Evolutionary conservation across 2,329 filamentous ascomycete genomes (phyloP).

Genomic region (Exophiala calicioides): DNA sequence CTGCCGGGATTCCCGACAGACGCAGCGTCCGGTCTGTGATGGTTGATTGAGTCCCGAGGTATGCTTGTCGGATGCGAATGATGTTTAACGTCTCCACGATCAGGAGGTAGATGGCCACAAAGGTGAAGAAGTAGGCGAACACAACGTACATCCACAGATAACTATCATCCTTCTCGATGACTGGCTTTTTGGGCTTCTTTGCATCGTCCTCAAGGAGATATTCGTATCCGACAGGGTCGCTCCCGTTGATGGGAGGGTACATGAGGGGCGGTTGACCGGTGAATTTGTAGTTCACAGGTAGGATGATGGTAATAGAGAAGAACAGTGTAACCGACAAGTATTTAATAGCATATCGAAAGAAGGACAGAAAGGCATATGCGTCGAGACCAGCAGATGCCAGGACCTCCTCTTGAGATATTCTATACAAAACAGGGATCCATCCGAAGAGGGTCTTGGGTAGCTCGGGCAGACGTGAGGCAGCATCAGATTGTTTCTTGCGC

Average conservation of each 20-base stretch:
- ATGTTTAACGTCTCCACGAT: slow-evolving; percentile 80
- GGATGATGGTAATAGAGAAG: slow-evolving; percentile 77
- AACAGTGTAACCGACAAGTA: slow-evolving; percentile 78
- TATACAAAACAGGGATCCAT: slow-evolving; percentile 86
- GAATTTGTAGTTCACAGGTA: slow-evolving; percentile 78
- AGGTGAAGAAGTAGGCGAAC: slow-evolving; percentile 93
- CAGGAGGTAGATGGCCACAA: slow-evolving; percentile 77
- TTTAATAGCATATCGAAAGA: slow-evolving; percentile 92
- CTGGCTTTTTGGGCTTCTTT: slow-evolving; percentile 29
- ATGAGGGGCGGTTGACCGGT: slow-evolving; percentile 43
- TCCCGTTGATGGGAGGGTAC: slow-evolving; percentile 25
- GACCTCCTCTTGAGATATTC: slow-evolving; percentile 84
- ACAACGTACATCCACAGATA: slow-evolving; percentile 91
- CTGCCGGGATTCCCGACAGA: slow-evolving; percentile 79
- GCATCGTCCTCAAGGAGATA: slow-evolving; percentile 35
- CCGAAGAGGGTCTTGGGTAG: slow-evolving; percentile 84
- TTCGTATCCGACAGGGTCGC: slow-evolving; percentile 12
- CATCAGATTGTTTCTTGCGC: slow-evolving; percentile 72
- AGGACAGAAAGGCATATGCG: slow-evolving; percentile 91
- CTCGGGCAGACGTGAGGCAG: slow-evolving; percentile 68
- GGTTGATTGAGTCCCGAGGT: slow-evolving; percentile 90
- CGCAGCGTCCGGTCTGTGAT: slow-evolving; percentile 93
- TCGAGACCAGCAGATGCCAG: slow-evolving; percentile 88
- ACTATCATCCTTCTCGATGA: slow-evolving; percentile 40
- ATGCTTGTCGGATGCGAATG: slow-evolving; percentile 83